phyloP scores from a whole-genome alignment of 345 rosid genomes.

The Microcos paniculata region DNA sequence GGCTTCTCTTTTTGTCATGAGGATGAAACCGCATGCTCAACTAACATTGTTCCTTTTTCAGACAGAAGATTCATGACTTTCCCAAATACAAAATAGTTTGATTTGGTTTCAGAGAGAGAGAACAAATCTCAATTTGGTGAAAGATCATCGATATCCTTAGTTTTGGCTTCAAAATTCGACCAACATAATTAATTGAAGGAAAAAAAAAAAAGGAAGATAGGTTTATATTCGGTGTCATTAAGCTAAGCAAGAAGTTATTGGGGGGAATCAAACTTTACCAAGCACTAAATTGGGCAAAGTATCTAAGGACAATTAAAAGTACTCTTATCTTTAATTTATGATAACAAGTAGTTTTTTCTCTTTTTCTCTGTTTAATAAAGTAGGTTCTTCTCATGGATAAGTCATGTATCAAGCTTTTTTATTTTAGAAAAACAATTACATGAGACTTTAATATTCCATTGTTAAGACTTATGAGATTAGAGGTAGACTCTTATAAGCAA shows the following conservation, averaged over 20 bases:
- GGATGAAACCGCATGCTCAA: not conserved
- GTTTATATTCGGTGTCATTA: not conserved
- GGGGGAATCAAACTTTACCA: constrained; percentile 19
- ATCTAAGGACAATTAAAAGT: constrained; percentile 13
- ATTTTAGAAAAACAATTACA: no score
- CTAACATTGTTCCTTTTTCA: not conserved
- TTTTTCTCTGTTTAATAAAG: no score
- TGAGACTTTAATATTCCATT: no score
- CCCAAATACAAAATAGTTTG: not conserved
- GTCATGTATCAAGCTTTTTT: not conserved
- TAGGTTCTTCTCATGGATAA: not conserved
- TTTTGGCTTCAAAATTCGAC: not conserved
- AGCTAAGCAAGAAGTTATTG: constrained; percentile 8
- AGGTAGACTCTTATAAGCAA: no score
- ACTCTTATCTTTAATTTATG: not conserved
- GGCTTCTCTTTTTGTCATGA: not conserved
- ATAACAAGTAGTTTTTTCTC: not conserved
- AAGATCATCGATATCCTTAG: not conserved
- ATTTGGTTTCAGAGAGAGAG: not conserved
- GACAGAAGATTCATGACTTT: not conserved
- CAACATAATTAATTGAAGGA: not conserved
- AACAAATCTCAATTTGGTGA: not conserved
- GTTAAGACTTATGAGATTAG: no score
- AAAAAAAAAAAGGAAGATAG: not conserved
- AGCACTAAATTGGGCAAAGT: constrained; percentile 24